Evolutionary conservation across 1,284 basidiomycete genomes (phyloP), one percentile per base, ranked within the genome.

Genomic region (Pseudozyma hubeiensis): DNA sequence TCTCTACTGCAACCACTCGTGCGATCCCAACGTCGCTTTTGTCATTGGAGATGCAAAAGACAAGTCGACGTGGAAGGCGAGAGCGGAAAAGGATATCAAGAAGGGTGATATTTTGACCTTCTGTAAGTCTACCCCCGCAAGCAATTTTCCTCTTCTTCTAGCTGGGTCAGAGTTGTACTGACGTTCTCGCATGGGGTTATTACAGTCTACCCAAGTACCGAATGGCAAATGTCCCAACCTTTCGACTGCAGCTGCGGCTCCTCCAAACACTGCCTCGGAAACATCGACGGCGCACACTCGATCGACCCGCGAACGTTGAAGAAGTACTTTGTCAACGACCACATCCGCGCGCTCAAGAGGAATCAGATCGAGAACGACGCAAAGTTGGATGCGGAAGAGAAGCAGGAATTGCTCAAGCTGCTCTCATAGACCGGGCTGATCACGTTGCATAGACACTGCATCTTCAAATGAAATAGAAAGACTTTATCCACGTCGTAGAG

Each of bases 1-100:
- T 39, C 67, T 83, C 19, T 83, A 81, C 68, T 80, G 75, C 72
- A 83, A 83, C 63, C 81, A 83, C 56, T 78, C 75, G 30, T 83
- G 81, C 61, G 69, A 71, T 39, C 80, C 81, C 24, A 76, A 77
- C 24, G 77, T 82, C 3, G 53, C 61, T 0, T 81, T 83, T 47
- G 61, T 64, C 4, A 64, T 69, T 17, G 61, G 66, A 1, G 53
- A 69, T 45, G 61, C 64, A 1, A n/a, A 43, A 7, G 66, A 71
- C 46, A 68, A 67, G 52, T n/a, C 41, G 8, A 49, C 30, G n/a
- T 78, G 79, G 68, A 59, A 46, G 17, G 77, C 74, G 11, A 46
- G 59, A 5, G 80, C 80, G 0, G 59, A 69, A 19, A 69, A 66
- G 37, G 72, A 80, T 46, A 81, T 83, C 33, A 35, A 55, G 3